A percentile compares a stretch with the other conserved stretches of the same genome.
These are phyloP conservation scores for Ogataea paraovalis DNA, from an alignment of 805 yeast genomes.

Conservation along the genomic window DNA sequence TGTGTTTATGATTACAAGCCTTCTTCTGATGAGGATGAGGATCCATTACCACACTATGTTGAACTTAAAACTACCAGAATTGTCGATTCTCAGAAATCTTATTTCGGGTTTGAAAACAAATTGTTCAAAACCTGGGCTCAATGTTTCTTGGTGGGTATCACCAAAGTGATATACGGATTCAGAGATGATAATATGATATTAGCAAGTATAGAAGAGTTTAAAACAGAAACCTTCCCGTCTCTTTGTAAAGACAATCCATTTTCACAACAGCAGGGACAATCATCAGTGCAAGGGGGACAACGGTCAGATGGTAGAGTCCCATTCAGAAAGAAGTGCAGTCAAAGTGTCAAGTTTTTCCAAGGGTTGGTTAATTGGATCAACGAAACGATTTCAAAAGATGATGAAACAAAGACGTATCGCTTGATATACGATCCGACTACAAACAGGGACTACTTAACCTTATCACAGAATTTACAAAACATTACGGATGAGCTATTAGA, in stretches of 20 bases:
- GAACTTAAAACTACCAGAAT: conserved; percentile 74
- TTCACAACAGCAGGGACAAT: conserved; percentile 23
- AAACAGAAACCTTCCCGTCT: conserved; percentile 75
- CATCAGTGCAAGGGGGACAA: no score
- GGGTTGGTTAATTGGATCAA: conserved; percentile 78
- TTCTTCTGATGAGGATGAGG: conserved; percentile 25
- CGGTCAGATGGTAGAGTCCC: conserved; percentile 18
- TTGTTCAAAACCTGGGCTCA: conserved; percentile 88
- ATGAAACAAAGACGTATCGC: conserved; percentile 48
- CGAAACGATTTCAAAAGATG: conserved; percentile 46
- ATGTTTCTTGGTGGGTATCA: conserved; percentile 82
- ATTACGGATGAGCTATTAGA: conserved; percentile 28
- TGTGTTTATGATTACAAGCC: conserved; percentile 83
- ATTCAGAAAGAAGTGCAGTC: conserved; percentile 63
- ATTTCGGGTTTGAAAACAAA: conserved; percentile 68
- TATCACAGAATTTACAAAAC: conserved; percentile 41
- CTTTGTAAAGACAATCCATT: conserved; percentile 51
- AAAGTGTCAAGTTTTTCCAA: conserved; percentile 81
- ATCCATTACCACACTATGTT: conserved; percentile 67
- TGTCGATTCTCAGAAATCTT: conserved; percentile 53
- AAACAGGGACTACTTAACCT: conserved; percentile 45
- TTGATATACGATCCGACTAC: conserved; percentile 51
- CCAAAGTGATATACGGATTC: conserved; percentile 80
- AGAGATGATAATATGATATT: conserved; percentile 69
- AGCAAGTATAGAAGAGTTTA: conserved; percentile 65